Evolutionary conservation across 768 basidiomycete genomes (phyloP), one percentile per base, ranked within the genome.

Genomic region (Rhodocollybia butyracea): DNA sequence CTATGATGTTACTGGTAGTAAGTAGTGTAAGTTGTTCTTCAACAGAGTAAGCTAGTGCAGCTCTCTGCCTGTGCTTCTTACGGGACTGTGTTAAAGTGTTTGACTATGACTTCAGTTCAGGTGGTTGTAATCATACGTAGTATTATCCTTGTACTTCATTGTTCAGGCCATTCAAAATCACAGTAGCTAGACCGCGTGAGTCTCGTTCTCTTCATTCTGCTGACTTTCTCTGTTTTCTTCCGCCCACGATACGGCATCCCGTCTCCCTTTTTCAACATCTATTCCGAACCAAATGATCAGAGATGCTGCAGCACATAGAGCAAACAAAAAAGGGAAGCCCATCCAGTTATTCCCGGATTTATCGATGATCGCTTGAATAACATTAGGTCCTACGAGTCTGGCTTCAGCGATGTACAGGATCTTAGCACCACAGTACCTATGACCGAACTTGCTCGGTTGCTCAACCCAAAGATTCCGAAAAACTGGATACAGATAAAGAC

Each of bases 301-400:
- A 27, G 85, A 86, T 1, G 91, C 89, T 21, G 70, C 64, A 10
- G 72, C 64, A 60, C 88, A 91, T 7, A 91, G 70, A 27, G 83
- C 85, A 61, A 93, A 91, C 22, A 93, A 71, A 73, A 93, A 92
- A 2, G 89, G 87, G 67, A 93, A 93, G 0, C 91, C 91, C 64
- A 81, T 77, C 91, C 91, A 92, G 64, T 88, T 91, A 65, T 83
- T 77, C 0, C 85, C 85, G 2, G 83, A 76, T 46, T 72, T 73
- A 68, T 91, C 75, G 56, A 94, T 91, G 64, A 92, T 91, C 2
- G 83, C 88, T 65, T 91, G 88, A 36, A 92, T 85, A 8, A 92
- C 89, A 58, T 89, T 92, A 0, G 91, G 90, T 0, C 91, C 91
- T n/a, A n/a, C n/a, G n/a, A n/a, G n/a, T n/a, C n/a, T n/a, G n/a